phyloP scores from a whole-genome alignment of 805 yeast species.

The Candida palmyrensis region DNA sequence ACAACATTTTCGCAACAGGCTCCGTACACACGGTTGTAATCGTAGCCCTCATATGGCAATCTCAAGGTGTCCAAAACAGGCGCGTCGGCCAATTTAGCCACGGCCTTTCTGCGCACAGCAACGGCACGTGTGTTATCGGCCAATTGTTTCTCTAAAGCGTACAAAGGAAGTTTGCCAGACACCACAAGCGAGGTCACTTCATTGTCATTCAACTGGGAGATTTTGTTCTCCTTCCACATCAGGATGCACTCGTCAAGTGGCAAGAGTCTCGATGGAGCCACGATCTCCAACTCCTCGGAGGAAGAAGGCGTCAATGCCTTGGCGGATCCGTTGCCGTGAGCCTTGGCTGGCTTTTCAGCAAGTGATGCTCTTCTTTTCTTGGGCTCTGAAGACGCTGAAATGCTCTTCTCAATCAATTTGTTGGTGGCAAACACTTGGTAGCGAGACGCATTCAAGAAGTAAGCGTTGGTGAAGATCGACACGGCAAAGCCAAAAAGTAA shows the following conservation, averaged over 20 bases:
- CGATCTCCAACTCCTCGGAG: constrained; percentile 26
- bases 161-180: constrained; percentile 78
- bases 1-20: constrained; percentile 99
- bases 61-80: constrained; percentile 68
- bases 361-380: constrained; percentile 17
- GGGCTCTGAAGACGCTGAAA: too few relatives aligned
- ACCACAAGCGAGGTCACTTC: constrained; percentile 72
- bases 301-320: constrained; percentile 15
- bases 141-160: constrained; percentile 90
- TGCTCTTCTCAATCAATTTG: constrained; percentile 35
- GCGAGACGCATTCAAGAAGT: constrained; percentile 82
- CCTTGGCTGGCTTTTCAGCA: not conserved
- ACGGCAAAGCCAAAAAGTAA: constrained; percentile 67
- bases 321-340: constrained; percentile 13
- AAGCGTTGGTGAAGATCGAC: constrained; percentile 76
- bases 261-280: constrained; percentile 21
- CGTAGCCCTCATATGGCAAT: constrained; percentile 79
- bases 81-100: constrained; percentile 76
- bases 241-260: constrained; percentile 62
- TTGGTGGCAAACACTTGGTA: constrained; percentile 46
- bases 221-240: constrained; percentile 64
- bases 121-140: constrained; percentile 92
- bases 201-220: constrained; percentile 59
- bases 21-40: constrained; percentile 93
- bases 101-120: constrained; percentile 85